Base-by-base conservation (phyloP, 1,139 yeast species). In the Hansenula lynferdii region DNA sequence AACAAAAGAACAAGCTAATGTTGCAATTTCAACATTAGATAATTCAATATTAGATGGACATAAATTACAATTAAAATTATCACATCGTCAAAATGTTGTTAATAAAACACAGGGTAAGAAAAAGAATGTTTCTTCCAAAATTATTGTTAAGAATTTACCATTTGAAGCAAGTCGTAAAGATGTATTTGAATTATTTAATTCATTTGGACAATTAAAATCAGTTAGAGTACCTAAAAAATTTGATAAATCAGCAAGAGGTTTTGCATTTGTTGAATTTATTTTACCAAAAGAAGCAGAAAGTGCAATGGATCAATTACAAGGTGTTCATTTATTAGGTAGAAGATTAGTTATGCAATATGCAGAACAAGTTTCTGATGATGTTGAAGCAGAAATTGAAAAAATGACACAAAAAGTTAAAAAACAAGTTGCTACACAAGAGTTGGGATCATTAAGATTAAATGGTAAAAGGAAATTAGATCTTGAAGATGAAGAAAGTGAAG, bases 221-320 rank as follows among this genome's bases (percentile, higher is more conserved):
- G 96, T 90, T 34, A 82, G 98, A 59, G 92, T 92, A 37, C 99
- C 99, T 21, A 85, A 85, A 75, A 94, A 94, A 61, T 89, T 90
- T 68, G 95, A 92, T 70, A 85, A 84, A 60, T 77, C 90, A 26
- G 95, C 97, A 14, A 79, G 98, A 60, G 99, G 99, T 58, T 92
- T 92, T 68, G 98, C 98, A 0, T 92, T 92, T 61, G 96, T 94
- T 35, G 99, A 92, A 62, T 94, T 85, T 56, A 70, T 84, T 16
- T 69, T 94, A 34, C 73, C 87, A 30, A 86, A 89, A 61, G 99
- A 92, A 62, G 97, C 98, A 2, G 96, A 85, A 58, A 80, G 72
- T 57, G 98, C 97, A n/a, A 85, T 92, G 90, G 81, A 81, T 52
- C 94, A 90, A 58, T 74, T 92, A 49, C 85, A 83, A 60, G 98